Base-by-base conservation (phyloP, 2,329 filamentous ascomycete genomes). In the Coleophoma eucalyptorum region DNA sequence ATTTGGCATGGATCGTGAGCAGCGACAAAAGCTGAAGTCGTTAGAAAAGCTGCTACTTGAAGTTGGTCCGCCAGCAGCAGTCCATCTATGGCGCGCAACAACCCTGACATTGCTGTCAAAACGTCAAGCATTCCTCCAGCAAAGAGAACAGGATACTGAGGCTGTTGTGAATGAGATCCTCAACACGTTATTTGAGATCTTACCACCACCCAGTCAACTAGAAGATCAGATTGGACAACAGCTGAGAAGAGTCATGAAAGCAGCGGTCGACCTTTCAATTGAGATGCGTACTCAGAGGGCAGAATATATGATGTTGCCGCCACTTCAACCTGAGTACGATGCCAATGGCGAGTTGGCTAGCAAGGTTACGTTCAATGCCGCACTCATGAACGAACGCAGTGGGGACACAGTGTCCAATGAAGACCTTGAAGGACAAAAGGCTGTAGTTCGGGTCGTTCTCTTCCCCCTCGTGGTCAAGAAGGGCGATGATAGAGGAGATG, bases 301-400 rank as follows among this genome's bases (percentile, higher is more conserved):
- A 35, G 94, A 97, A 73, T 99, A 96, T 74, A 94, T 96, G 75
- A 99, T 99, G 93, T 84, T 97, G 16, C 93, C 94, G 26, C 94
- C 94, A 4, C 77, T 96, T 50, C 90, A 94, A 69, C 94, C 94
- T 19, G 91, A 97, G 69, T 97, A 96, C 70, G 92, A 97, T 69
- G 87, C 85, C 61, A 90, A 94, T 56, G 94, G 94, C 60, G 93
- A 97, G 64, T 81, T 99, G 8, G 80, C 86, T 15, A 87, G 89
- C 49, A 93, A 92, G 50, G 90, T 97, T 10, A 80, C 84, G 53
- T 99, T 99, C 81, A 96, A 96, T 64, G 88, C 93, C 1, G 82
- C 87, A 32, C 81, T 96, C 63, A 97, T 99, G 93, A 95, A 94
- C 64, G 93, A 97, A 73, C 87, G 90, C 51, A 90, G 86, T 53